Evolutionary conservation across 2,329 filamentous ascomycete genomes (phyloP).

Genomic region (Clarireedia paspali): DNA sequence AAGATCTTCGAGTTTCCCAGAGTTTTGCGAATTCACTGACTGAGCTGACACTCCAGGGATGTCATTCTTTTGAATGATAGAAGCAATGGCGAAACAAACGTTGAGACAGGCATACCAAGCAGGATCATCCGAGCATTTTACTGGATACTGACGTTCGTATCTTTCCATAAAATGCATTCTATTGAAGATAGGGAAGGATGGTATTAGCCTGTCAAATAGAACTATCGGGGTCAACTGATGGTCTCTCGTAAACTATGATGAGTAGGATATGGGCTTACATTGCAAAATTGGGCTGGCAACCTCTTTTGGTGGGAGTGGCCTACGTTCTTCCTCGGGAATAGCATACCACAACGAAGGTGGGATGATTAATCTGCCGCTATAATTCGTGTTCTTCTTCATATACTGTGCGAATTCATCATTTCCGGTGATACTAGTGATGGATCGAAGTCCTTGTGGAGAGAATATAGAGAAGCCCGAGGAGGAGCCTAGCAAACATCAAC

Average conservation of each 20-base stretch:
- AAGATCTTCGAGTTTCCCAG: neutral
- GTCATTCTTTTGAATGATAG: slow-evolving; percentile 13
- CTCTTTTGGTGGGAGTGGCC: slow-evolving; percentile 17
- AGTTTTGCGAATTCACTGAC: neutral
- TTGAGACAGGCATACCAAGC: slow-evolving; percentile 25
- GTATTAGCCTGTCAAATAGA: slow-evolving; percentile 1
- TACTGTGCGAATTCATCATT: neutral
- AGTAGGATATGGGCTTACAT: slow-evolving; percentile 12
- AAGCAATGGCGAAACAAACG: slow-evolving; percentile 14
- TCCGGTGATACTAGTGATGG: slow-evolving; percentile 12
- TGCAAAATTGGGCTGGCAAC: slow-evolving; percentile 16
- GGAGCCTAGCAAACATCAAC: slow-evolving; percentile 13
- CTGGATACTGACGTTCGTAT: slow-evolving; percentile 18
- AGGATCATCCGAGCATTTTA: slow-evolving; percentile 12
- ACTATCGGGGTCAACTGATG: neutral
- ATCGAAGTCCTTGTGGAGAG: slow-evolving; percentile 20
- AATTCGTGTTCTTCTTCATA: neutral
- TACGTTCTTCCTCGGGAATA: slow-evolving; percentile 12
- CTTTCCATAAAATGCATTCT: slow-evolving; percentile 14
- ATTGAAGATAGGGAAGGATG: slow-evolving; percentile 13
- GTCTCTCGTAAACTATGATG: neutral
- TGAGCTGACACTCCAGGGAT: neutral
- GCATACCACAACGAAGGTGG: slow-evolving; percentile 14
- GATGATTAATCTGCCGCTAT: neutral
- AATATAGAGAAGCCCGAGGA: slow-evolving; percentile 23